Conservation (phyloP, 495 filamentous ascomycete species). For the Aspergillus biplanus region DNA sequence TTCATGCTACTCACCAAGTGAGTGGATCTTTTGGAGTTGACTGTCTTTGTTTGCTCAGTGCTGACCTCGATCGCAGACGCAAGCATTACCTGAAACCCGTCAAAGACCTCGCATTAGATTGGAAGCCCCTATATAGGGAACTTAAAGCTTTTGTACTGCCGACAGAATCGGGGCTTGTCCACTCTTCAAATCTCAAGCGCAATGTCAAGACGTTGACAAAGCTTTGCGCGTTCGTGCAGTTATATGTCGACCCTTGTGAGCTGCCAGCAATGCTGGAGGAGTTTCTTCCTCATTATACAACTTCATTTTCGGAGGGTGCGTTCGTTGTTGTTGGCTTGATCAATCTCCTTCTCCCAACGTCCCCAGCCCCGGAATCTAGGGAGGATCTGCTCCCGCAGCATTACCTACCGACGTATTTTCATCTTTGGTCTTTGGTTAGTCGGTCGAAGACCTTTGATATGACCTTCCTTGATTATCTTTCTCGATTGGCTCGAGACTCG, state of each 20-base stretch:
- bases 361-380: conserved; percentile 71
- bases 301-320: conserved; percentile 84
- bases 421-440: conserved; percentile 92
- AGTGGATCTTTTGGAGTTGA: conserved; percentile 30
- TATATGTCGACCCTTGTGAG: conserved; percentile 90
- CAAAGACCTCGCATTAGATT: conserved; percentile 87
- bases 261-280: conserved; percentile 89
- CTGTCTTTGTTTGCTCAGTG: conserved; percentile 10
- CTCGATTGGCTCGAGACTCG: conserved; percentile 81
- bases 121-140: conserved; percentile 90
- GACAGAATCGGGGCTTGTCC: conserved; percentile 68
- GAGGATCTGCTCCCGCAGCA: conserved; percentile 76
- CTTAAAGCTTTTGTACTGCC: conserved; percentile 88
- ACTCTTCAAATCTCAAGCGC: conserved; percentile 65
- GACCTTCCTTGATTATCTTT: conserved; percentile 86
- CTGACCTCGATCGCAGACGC: conserved; percentile 64
- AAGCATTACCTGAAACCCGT: conserved; percentile 93
- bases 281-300: conserved; percentile 92
- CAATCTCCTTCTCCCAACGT: conserved; percentile 85
- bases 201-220: conserved; percentile 79
- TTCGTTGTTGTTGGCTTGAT: conserved; percentile 85
- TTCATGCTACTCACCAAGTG: conserved; percentile 92
- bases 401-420: conserved; percentile 90
- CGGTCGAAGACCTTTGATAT: conserved; percentile 87
- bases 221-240: conserved; percentile 83